phyloP scores from a whole-genome alignment of 2,329 filamentous ascomycete genomes.

The Penicillium sp. region DNA sequence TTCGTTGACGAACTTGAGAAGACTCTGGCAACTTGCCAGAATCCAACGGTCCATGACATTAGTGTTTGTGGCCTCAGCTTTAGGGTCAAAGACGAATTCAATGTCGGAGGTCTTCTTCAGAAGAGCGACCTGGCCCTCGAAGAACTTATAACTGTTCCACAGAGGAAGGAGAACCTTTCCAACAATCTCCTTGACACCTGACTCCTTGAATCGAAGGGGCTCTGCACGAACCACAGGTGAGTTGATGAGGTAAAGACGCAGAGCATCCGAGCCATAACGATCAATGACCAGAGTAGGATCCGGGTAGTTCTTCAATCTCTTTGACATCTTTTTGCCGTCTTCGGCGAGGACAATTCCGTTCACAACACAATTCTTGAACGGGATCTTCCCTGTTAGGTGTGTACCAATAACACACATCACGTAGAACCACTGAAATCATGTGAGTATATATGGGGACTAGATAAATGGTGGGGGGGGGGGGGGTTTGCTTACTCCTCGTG shows the following conservation, averaged over 20 bases:
- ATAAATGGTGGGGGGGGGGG: not conserved
- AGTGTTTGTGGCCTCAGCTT: constrained; percentile 70
- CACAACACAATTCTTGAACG: constrained; percentile 95
- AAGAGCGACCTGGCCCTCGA: constrained; percentile 80
- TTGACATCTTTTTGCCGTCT: constrained; percentile 98
- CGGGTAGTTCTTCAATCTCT: constrained; percentile 93
- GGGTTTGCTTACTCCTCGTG: constrained; percentile 58
- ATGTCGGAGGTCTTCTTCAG: constrained; percentile 81
- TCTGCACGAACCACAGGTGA: constrained; percentile 92
- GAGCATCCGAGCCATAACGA: constrained; percentile 86
- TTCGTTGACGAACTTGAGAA: constrained; percentile 86
- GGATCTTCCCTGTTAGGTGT: constrained; percentile 78
- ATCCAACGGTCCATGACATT: constrained; percentile 99
- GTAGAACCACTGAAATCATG: constrained; percentile 68
- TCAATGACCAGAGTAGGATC: constrained; percentile 81
- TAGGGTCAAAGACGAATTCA: constrained; percentile 76
- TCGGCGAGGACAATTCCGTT: constrained; percentile 93
- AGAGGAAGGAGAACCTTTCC: constrained; percentile 85
- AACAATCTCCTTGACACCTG: constrained; percentile 91
- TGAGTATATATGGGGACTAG: not conserved
- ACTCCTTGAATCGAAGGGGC: constrained; percentile 85
- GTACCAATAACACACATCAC: constrained; percentile 85
- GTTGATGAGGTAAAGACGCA: constrained; percentile 95
- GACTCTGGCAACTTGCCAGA: constrained; percentile 83
- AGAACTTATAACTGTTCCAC: constrained; percentile 98